phyloP scores from a whole-genome alignment of 495 filamentous ascomycete genomes.

The Penicillium bialowiezense region DNA sequence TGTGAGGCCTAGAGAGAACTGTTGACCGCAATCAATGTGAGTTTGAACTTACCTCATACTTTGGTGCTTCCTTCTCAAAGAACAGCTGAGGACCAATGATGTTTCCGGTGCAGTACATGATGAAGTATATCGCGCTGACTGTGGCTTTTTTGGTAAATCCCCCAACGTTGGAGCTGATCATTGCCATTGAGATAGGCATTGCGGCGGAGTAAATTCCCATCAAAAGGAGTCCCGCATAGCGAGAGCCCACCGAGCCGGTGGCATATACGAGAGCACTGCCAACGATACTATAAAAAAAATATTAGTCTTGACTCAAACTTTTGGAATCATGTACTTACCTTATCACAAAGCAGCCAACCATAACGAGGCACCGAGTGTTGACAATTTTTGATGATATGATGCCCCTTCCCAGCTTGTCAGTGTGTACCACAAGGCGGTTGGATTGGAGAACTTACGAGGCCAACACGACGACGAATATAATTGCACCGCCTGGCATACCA shows the following conservation, averaged over 20 bases:
- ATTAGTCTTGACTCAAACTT: too few relatives aligned
- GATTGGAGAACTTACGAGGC: constrained; percentile 15
- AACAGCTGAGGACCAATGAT: constrained; percentile 31
- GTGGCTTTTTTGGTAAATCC: constrained; percentile 32
- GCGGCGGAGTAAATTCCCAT: constrained; percentile 22
- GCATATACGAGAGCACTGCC: constrained; percentile 25
- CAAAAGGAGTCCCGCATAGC: constrained; percentile 26
- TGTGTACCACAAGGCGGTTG: too few relatives aligned
- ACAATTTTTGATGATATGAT: constrained; percentile 15
- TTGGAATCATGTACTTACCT: too few relatives aligned
- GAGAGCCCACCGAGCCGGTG: constrained; percentile 36
- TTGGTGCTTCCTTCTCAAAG: constrained; percentile 21
- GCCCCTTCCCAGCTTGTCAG: not conserved
- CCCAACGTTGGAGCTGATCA: constrained; percentile 30
- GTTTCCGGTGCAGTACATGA: constrained; percentile 45
- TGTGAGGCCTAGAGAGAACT: too few relatives aligned
- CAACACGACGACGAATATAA: constrained; percentile 17
- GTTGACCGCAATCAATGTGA: too few relatives aligned
- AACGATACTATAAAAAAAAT: constrained; percentile 7
- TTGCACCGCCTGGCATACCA: constrained; percentile 22
- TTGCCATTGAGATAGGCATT: constrained; percentile 26
- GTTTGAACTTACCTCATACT: constrained; percentile 17
- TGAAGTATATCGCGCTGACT: constrained; percentile 27
- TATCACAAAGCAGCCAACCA: constrained; percentile 10
- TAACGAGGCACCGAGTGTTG: constrained; percentile 18